Percentiles rank a stretch among this genome's conserved stretches.
Conservation (phyloP, 495 filamentous ascomycete species). For the Aeminium ludgeri region DNA sequence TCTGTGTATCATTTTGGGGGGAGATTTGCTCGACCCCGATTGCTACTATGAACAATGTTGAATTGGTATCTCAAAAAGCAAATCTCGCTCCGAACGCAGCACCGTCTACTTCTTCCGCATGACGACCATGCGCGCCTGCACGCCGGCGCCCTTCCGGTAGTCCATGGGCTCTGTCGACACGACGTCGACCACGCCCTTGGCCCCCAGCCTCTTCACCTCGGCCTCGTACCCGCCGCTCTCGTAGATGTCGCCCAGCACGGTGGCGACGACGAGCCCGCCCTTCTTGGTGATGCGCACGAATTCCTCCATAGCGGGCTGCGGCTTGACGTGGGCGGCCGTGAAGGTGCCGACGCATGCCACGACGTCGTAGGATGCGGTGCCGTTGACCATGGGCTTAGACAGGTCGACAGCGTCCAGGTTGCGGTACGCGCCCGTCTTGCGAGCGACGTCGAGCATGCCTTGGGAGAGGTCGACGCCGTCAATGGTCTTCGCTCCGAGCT, state of each 20-base stretch:
- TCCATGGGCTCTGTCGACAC: conserved; percentile 25
- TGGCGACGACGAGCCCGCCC: conserved; percentile 29
- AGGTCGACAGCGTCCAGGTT: conserved; percentile 26
- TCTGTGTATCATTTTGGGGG: no score
- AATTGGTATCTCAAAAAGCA: no score
- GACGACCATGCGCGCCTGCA: conserved; percentile 7
- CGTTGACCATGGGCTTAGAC: conserved; percentile 20
- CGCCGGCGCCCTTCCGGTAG: conserved; percentile 22
- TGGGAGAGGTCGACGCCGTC: conserved; percentile 30
- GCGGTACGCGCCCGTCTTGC: conserved; percentile 28
- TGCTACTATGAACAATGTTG: no score
- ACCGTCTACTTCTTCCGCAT: conserved; percentile 8
- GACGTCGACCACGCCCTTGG: conserved; percentile 19
- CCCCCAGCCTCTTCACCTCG: conserved; percentile 23
- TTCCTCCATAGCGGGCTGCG: conserved; percentile 26
- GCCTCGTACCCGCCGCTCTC: conserved; percentile 24
- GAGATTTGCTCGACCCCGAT: no score
- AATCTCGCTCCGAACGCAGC: no score
- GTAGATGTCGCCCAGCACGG: conserved; percentile 30
- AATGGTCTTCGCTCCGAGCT: conserved; percentile 20
- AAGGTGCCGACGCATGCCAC: conserved; percentile 33
- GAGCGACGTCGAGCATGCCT: conserved; percentile 29
- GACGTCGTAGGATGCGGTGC: conserved; percentile 27
- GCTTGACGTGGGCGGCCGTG: conserved; percentile 32
- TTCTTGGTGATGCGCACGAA: conserved; percentile 27